Evolutionary conservation across 2,329 filamentous ascomycete species (phyloP).

Genomic region (Aspergillus fumigatiaffinis): DNA sequence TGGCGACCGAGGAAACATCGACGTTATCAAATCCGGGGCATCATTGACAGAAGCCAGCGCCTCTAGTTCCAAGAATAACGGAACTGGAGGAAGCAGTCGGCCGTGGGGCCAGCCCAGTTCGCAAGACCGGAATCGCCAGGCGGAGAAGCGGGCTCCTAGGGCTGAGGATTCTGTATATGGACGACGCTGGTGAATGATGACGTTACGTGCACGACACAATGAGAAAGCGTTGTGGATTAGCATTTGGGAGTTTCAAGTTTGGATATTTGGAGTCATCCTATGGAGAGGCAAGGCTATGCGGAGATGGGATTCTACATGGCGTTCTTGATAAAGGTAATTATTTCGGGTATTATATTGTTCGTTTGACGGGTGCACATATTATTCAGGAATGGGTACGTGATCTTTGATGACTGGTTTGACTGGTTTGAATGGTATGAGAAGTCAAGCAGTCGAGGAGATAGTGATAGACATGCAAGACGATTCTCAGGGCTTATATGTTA

Average conservation of each 20-base stretch:
- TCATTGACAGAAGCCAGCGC: constrained; percentile 23
- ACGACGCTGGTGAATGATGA: constrained; percentile 20
- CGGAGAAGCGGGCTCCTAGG: constrained; percentile 5
- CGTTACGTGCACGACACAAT: neutral
- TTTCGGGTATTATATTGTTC: neutral
- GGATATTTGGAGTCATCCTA: neutral
- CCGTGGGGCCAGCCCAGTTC: constrained; percentile 4
- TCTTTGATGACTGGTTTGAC: too few relatives aligned
- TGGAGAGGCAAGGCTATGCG: neutral
- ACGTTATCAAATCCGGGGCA: constrained; percentile 30
- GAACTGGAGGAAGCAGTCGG: neutral
- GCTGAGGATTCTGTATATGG: constrained; percentile 26
- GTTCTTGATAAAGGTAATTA: neutral
- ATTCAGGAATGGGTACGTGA: neutral
- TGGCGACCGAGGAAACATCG: constrained; percentile 39
- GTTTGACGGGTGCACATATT: neutral
- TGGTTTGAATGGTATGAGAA: too few relatives aligned
- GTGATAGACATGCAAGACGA: too few relatives aligned
- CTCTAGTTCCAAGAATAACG: constrained; percentile 5
- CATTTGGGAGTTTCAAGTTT: neutral
- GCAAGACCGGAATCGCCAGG: constrained; percentile 10
- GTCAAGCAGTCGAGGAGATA: too few relatives aligned
- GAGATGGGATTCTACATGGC: neutral
- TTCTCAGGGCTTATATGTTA: too few relatives aligned
- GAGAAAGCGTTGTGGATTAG: neutral